Percentiles rank a stretch among this genome's conserved stretches.
Conservation (phyloP, 345 rosid genomes). For the Pugionium cornutum region DNA sequence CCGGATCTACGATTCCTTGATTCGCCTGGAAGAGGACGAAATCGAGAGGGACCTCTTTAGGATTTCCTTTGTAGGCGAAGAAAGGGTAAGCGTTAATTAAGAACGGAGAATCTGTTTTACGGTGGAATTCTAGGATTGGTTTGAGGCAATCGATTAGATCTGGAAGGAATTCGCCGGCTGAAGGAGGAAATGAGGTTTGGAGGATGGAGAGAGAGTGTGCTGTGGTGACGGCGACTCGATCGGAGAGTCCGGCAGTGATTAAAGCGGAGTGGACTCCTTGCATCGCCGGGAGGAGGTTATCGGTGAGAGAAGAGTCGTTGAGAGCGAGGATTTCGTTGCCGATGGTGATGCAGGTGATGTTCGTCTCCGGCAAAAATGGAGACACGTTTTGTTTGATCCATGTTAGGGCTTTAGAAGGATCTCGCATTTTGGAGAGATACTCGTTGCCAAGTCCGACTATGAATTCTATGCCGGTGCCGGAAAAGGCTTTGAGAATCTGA, state of each 20-base stretch:
- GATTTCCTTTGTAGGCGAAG: conserved; percentile 84
- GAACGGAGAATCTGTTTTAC: conserved; percentile 68
- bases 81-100: conserved; percentile 89
- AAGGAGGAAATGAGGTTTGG: conserved; percentile 79
- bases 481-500: conserved; percentile 66
- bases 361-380: conserved; percentile 69
- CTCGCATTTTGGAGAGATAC: conserved; percentile 58
- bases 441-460: conserved; percentile 77
- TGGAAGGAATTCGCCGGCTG: conserved; percentile 69
- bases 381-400: conserved; percentile 81
- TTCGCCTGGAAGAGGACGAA: conserved; percentile 77
- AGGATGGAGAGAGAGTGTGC: conserved; percentile 75
- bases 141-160: conserved; percentile 56
- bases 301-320: conserved; percentile 64
- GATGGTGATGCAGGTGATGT: conserved; percentile 70
- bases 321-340: conserved; percentile 85
- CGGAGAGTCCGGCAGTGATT: conserved; percentile 58
- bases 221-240: conserved; percentile 71
- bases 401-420: conserved; percentile 53
- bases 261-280: conserved; percentile 69
- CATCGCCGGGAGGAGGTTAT: conserved; percentile 76
- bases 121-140: conserved; percentile 64
- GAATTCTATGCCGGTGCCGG: conserved; percentile 74
- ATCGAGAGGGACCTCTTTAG: conserved; percentile 68
- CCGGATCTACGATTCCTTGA: conserved; percentile 67